Percentiles rank a stretch among this genome's conserved stretches.
Evolutionary conservation across 1,139 yeast genomes (phyloP).

Genomic region (Sugiyamaella grinbergsii): DNA sequence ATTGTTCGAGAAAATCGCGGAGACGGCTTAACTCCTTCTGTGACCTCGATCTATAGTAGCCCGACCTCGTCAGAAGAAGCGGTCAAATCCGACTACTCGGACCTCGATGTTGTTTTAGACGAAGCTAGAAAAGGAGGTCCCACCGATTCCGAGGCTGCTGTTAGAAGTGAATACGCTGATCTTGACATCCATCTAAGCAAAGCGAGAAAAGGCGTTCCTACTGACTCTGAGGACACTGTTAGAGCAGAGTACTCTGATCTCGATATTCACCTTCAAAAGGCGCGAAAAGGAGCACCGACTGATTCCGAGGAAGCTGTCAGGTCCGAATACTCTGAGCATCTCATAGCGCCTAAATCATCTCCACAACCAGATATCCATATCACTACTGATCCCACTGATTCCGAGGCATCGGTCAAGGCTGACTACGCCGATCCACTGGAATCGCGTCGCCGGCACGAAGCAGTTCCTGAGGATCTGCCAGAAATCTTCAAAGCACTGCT

Average conservation of each 20-base stretch:
- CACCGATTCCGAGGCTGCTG: slow-evolving; percentile 29
- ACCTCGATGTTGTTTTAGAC: slow-evolving; percentile 11
- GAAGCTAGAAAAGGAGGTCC: slow-evolving; percentile 17
- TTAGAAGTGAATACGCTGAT: slow-evolving; percentile 24
- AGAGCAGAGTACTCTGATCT: slow-evolving; percentile 23
- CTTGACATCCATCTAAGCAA: slow-evolving; percentile 25
- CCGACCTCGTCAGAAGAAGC: slow-evolving; percentile 29
- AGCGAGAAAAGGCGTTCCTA: slow-evolving; percentile 17
- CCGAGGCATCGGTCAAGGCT: slow-evolving; percentile 29
- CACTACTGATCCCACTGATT: slow-evolving; percentile 21
- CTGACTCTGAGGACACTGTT: slow-evolving; percentile 32
- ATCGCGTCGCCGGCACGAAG: not conserved
- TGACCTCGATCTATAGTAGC: not conserved
- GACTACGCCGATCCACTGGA: slow-evolving; percentile 21
- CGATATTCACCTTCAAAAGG: slow-evolving; percentile 25
- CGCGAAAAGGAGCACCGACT: slow-evolving; percentile 20
- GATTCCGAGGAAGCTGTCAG: slow-evolving; percentile 30
- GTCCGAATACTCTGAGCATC: slow-evolving; percentile 22
- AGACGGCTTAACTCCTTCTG: slow-evolving; percentile 12
- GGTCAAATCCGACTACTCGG: slow-evolving; percentile 27
- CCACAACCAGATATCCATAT: slow-evolving; percentile 19
- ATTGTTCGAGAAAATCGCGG: slow-evolving; percentile 13
- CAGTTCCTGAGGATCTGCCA: slow-evolving; percentile 3
- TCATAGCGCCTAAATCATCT: slow-evolving; percentile 6
- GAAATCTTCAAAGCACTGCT: slow-evolving; percentile 15